Percentiles rank a stretch among this genome's conserved stretches.
phyloP scores from a whole-genome alignment of 768 basidiomycete species.

The Rhodotorula paludigena region DNA sequence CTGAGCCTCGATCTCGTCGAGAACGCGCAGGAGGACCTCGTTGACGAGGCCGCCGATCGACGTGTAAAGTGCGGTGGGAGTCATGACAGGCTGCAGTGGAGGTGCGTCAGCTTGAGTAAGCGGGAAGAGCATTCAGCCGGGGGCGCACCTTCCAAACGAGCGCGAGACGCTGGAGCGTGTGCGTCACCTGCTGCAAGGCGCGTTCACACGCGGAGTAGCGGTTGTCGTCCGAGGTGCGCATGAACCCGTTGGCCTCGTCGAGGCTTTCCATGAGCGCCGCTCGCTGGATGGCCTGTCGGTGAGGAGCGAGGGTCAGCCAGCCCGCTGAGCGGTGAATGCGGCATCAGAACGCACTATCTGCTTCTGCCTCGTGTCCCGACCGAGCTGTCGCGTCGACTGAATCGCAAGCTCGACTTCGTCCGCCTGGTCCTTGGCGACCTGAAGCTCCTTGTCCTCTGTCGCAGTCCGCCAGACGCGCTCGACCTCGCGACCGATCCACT shows the following conservation, averaged over 20 bases:
- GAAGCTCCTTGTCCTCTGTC: slow-evolving; percentile 37
- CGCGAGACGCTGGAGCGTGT: slow-evolving; percentile 46
- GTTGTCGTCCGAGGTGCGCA: slow-evolving; percentile 39
- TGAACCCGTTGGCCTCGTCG: slow-evolving; percentile 44
- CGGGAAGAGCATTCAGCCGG: background rate
- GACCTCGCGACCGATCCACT: slow-evolving; percentile 44
- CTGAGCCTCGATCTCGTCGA: slow-evolving; percentile 47
- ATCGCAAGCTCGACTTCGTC: slow-evolving; percentile 29
- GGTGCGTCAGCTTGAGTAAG: background rate
- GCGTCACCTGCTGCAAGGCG: slow-evolving; percentile 44
- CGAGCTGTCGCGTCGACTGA: slow-evolving; percentile 25
- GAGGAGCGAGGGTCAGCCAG: background rate
- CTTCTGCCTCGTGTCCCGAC: slow-evolving; percentile 32
- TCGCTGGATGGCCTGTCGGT: slow-evolving; percentile 42
- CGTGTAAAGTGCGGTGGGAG: slow-evolving; percentile 40
- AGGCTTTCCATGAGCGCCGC: slow-evolving; percentile 43
- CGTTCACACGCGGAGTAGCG: slow-evolving; percentile 43
- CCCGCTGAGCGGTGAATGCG: slow-evolving; percentile 3
- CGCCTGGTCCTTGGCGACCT: slow-evolving; percentile 47
- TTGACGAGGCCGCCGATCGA: slow-evolving; percentile 48
- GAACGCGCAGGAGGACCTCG: slow-evolving; percentile 44
- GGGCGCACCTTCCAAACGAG: slow-evolving; percentile 47
- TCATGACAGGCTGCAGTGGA: slow-evolving; percentile 45
- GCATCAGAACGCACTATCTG: slow-evolving; percentile 38
- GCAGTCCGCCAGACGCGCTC: slow-evolving; percentile 17